A percentile compares a stretch with the other conserved stretches of the same genome.
phyloP scores from a whole-genome alignment of 1,284 basidiomycete genomes.

The Schizophyllum commune region DNA sequence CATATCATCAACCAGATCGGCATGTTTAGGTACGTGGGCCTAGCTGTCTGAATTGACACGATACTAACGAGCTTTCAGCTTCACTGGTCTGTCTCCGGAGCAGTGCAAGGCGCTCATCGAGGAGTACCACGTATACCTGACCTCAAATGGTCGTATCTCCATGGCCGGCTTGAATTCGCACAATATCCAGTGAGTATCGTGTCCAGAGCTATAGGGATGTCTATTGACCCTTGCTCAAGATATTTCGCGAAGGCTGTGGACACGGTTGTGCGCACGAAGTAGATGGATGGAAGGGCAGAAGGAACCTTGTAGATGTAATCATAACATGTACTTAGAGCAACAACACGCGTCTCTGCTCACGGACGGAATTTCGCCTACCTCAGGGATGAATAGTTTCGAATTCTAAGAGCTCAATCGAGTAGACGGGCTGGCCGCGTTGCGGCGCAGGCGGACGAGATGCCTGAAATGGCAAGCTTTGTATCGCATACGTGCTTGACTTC shows the following conservation, averaged over 20 bases:
- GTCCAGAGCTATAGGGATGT: conserved; percentile 31
- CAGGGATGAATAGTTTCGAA: too few relatives aligned
- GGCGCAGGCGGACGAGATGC: too few relatives aligned
- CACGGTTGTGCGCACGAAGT: conserved; percentile 40
- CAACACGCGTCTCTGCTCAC: background rate
- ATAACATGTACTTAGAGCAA: conserved; percentile 1
- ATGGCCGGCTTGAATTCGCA: conserved; percentile 76
- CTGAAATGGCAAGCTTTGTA: too few relatives aligned
- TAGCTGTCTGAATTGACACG: background rate
- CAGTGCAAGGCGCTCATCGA: conserved; percentile 73
- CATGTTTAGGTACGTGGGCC: conserved; percentile 71
- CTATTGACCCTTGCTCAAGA: conserved; percentile 26
- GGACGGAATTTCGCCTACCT: background rate
- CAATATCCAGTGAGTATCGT: conserved; percentile 6
- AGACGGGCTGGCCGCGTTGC: too few relatives aligned
- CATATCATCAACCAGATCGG: conserved; percentile 90
- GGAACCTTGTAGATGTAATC: conserved; percentile 12
- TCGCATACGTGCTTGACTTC: too few relatives aligned
- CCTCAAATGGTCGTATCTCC: conserved; percentile 78
- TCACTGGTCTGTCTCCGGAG: conserved; percentile 64
- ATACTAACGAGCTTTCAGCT: conserved; percentile 35
- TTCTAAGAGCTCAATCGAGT: too few relatives aligned
- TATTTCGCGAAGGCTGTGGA: conserved; percentile 77
- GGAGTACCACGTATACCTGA: conserved; percentile 85
- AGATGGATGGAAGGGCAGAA: background rate